phyloP scores from a whole-genome alignment of 345 rosid genomes.

The Ailanthus altissimus region DNA sequence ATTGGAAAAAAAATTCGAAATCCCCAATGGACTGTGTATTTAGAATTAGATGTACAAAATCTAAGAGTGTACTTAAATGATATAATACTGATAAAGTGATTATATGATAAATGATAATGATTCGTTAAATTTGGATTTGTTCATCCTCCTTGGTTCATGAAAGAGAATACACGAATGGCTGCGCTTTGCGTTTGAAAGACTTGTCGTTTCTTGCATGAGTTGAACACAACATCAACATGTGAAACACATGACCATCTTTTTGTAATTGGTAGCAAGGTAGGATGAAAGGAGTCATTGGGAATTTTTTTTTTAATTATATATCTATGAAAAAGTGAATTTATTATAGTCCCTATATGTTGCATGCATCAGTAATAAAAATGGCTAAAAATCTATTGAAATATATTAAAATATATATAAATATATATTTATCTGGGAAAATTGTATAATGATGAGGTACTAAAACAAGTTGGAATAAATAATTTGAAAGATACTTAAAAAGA shows the following conservation, averaged over 20 bases:
- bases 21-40: no score
- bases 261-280: neutral
- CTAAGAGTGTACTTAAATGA: neutral
- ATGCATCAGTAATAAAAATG: no score
- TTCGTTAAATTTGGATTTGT: no score
- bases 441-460: neutral
- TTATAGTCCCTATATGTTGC: no score
- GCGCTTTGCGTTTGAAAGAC: neutral
- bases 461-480: slow-evolving; percentile 15
- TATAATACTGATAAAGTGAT: no score
- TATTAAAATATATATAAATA: no score
- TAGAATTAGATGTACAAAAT: neutral
- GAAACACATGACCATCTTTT: neutral
- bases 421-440: neutral
- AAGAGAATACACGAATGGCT: neutral
- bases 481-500: neutral
- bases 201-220: neutral
- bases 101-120: neutral
- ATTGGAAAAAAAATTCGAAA: no score
- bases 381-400: no score
- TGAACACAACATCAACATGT: neutral
- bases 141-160: neutral
- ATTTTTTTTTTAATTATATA: no score
- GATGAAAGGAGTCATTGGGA: no score
- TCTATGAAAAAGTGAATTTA: no score